These are phyloP conservation scores for Corrigiola litoralis DNA, from an alignment of 179 eudicot genomes.

Conservation along the genomic window DNA sequence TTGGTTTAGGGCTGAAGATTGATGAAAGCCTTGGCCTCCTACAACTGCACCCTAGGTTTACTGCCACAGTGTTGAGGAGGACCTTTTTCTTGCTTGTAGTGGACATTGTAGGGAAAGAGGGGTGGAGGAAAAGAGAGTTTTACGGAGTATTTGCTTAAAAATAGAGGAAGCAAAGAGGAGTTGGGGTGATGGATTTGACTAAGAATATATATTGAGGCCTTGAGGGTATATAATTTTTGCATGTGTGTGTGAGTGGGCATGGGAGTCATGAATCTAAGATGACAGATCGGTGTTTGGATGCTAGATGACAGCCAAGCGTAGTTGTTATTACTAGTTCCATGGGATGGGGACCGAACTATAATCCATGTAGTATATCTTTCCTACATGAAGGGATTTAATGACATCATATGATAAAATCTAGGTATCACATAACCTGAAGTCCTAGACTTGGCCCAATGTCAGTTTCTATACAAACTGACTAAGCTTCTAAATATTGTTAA, in stretches of 20 bases:
- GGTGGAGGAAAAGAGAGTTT: neutral
- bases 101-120: constrained; percentile 38
- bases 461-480: too few species aligned
- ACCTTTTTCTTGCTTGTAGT: constrained; percentile 32
- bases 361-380: too few species aligned
- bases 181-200: neutral
- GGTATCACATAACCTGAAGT: neutral
- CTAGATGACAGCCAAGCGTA: constrained; percentile 11
- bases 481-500: too few species aligned
- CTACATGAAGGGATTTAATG: too few species aligned
- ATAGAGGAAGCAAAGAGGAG: neutral
- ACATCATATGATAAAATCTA: neutral
- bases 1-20: constrained; percentile 51
- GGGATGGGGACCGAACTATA: neutral
- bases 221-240: constrained; percentile 8
- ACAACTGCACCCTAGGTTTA: constrained; percentile 66
- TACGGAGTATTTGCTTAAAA: neutral
- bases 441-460: too few species aligned
- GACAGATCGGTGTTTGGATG: constrained; percentile 19
- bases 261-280: constrained; percentile 17
- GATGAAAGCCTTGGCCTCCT: constrained; percentile 51
- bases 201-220: neutral
- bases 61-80: constrained; percentile 42
- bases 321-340: neutral
- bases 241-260: constrained; percentile 7